These are phyloP conservation scores for Sechiopsis laciniata DNA, from an alignment of 306 rosid genomes.

Conservation along the genomic window DNA sequence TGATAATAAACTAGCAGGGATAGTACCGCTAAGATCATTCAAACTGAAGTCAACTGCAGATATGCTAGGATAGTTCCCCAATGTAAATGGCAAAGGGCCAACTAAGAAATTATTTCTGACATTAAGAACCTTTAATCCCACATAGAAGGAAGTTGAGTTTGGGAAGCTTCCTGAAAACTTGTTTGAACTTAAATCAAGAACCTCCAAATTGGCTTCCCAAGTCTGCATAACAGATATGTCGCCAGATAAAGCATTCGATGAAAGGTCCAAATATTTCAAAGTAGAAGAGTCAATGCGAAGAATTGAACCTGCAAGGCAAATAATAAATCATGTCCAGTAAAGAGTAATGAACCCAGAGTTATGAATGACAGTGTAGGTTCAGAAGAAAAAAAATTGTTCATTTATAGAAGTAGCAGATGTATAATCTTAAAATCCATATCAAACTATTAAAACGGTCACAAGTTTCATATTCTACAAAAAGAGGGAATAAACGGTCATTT, in stretches of 20 bases:
- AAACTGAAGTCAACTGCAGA: conserved; percentile 65
- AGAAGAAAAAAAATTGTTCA: background rate
- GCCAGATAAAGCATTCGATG: conserved; percentile 73
- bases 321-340: background rate
- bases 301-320: conserved; percentile 55
- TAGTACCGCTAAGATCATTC: conserved; percentile 62
- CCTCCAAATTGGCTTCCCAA: conserved; percentile 64
- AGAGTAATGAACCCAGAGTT: background rate
- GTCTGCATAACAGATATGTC: conserved; percentile 53
- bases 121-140: conserved; percentile 36
- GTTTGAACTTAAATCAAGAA: conserved; percentile 80
- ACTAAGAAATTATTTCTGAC: conserved; percentile 43
- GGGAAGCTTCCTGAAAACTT: conserved; percentile 58
- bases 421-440: background rate
- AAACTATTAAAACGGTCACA: background rate
- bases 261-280: conserved; percentile 60
- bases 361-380: background rate
- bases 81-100: conserved; percentile 59
- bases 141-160: conserved; percentile 38
- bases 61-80: conserved; percentile 53
- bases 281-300: conserved; percentile 61
- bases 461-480: conserved; percentile 7
- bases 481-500: background rate
- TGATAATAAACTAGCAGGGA: conserved; percentile 67
- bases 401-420: background rate